Percentiles rank a stretch among this genome's conserved stretches.
phyloP scores from a whole-genome alignment of 345 rosid species.

The Lagerstroemia speciosa region DNA sequence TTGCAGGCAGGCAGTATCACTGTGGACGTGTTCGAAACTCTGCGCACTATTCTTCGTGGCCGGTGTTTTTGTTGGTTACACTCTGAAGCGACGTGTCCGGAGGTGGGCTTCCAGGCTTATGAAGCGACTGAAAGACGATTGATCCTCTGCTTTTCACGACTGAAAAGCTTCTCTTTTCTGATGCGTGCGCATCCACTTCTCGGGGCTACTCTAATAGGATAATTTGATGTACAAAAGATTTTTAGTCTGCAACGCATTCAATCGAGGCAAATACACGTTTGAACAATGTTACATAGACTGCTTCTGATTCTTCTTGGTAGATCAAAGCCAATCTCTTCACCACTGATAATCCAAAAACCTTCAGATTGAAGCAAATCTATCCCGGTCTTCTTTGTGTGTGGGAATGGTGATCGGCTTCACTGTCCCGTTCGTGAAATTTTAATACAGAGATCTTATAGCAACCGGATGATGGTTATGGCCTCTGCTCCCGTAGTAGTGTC shows the following conservation, averaged over 20 bases:
- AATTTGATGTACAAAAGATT: too few relatives aligned
- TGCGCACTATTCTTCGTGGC: constrained; percentile 68
- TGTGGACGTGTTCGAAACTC: constrained; percentile 72
- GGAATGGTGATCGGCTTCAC: background rate
- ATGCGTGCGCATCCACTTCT: too few relatives aligned
- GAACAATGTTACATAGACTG: background rate
- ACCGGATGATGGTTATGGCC: constrained; percentile 84
- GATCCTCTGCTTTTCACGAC: constrained; percentile 7
- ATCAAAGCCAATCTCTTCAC: background rate
- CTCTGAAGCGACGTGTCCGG: constrained; percentile 59
- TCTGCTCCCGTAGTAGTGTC: constrained; percentile 88
- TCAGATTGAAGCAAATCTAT: background rate
- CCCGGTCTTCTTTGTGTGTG: background rate
- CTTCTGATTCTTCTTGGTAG: background rate
- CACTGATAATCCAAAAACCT: background rate
- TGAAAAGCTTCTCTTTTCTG: too few relatives aligned
- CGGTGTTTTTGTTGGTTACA: constrained; percentile 68
- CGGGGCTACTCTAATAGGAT: too few relatives aligned
- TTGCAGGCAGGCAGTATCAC: constrained; percentile 47
- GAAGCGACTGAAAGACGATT: constrained; percentile 56
- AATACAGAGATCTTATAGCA: constrained; percentile 33
- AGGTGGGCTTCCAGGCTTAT: constrained; percentile 69
- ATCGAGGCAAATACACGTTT: too few relatives aligned
- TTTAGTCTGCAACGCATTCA: too few relatives aligned
- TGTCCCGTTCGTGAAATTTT: background rate